phyloP scores from a whole-genome alignment of 2,329 filamentous ascomycete species.

The Didymella exigua region DNA sequence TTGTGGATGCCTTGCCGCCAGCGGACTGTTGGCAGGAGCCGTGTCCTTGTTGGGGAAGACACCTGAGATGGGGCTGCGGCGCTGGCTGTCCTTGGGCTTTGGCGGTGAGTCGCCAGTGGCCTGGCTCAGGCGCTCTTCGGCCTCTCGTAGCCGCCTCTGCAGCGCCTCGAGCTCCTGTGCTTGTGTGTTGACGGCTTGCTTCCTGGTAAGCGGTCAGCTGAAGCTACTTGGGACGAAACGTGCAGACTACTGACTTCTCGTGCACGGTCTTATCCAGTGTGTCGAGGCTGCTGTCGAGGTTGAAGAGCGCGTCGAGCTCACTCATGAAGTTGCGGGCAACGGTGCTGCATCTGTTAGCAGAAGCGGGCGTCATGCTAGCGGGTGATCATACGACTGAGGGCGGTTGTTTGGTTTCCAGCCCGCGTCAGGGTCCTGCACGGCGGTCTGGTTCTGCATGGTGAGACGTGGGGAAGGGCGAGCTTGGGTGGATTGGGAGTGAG shows the following conservation, averaged over 20 bases:
- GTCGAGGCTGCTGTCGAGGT: slow-evolving; percentile 78
- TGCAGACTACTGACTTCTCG: slow-evolving; percentile 73
- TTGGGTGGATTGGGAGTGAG: slow-evolving; percentile 10
- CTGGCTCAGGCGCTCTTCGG: slow-evolving; percentile 73
- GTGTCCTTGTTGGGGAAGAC: slow-evolving; percentile 37
- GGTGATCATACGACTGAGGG: slow-evolving; percentile 75
- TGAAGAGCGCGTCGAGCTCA: slow-evolving; percentile 87
- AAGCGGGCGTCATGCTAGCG: slow-evolving; percentile 28
- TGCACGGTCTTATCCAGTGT: slow-evolving; percentile 76
- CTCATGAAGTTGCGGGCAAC: slow-evolving; percentile 86
- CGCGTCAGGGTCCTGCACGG: slow-evolving; percentile 60
- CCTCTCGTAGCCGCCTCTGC: slow-evolving; percentile 80
- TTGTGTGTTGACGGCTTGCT: slow-evolving; percentile 75
- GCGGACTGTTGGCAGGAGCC: slow-evolving; percentile 27
- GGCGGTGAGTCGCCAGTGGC: slow-evolving; percentile 43
- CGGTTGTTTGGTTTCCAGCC: slow-evolving; percentile 82
- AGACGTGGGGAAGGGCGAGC: slow-evolving; percentile 23
- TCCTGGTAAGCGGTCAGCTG: slow-evolving; percentile 59
- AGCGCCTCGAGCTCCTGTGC: slow-evolving; percentile 83
- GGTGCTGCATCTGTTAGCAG: slow-evolving; percentile 63
- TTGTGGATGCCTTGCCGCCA: slow-evolving; percentile 20
- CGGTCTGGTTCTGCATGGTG: slow-evolving; percentile 28
- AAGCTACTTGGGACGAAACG: neutral
- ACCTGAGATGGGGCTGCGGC: slow-evolving; percentile 30
- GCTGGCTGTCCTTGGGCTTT: slow-evolving; percentile 38